Evolutionary conservation across 108 stramenopile species (phyloP).

Genomic region (Stephanodiscus triporus): DNA sequence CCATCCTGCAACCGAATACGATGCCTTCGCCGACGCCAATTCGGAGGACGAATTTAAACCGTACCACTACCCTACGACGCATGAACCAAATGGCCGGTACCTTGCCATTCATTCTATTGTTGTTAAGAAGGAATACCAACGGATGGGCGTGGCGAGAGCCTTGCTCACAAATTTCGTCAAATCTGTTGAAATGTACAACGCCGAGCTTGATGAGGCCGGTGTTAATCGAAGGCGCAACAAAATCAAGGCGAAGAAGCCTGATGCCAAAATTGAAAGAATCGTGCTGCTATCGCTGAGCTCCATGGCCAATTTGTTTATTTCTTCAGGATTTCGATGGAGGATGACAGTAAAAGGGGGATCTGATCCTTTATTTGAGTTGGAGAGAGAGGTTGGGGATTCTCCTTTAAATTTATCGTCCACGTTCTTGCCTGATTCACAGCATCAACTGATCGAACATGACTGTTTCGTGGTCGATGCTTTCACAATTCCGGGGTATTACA

Average conservation of each 20-base stretch:
- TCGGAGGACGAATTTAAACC: background rate
- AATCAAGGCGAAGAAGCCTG: conserved; percentile 15
- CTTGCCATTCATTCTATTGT: conserved; percentile 91
- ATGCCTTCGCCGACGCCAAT: background rate
- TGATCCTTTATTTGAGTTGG: conserved; percentile 75
- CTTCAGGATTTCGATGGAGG: conserved; percentile 68
- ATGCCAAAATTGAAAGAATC: conserved; percentile 47
- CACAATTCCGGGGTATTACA: conserved; percentile 42
- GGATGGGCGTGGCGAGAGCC: conserved; percentile 56
- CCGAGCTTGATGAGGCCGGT: conserved; percentile 18
- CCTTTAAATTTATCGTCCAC: conserved; percentile 1
- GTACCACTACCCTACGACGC: conserved; percentile 45
- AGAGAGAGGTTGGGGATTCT: conserved; percentile 38
- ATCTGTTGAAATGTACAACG: conserved; percentile 41
- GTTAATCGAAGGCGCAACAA: conserved; percentile 24
- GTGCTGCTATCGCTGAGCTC: conserved; percentile 64
- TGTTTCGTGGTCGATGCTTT: conserved; percentile 46
- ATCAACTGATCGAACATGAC: conserved; percentile 18
- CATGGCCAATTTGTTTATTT: conserved; percentile 70
- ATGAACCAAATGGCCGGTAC: conserved; percentile 72
- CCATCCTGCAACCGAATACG: conserved; percentile 7
- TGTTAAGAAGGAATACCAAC: conserved; percentile 64
- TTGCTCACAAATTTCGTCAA: conserved; percentile 72
- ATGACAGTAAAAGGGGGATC: conserved; percentile 49
- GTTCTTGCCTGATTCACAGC: conserved; percentile 10